Evolutionary conservation across 2,329 filamentous ascomycete species (phyloP), one percentile per base, ranked within the genome.

Genomic region (Coniochaeta ligniaria): DNA sequence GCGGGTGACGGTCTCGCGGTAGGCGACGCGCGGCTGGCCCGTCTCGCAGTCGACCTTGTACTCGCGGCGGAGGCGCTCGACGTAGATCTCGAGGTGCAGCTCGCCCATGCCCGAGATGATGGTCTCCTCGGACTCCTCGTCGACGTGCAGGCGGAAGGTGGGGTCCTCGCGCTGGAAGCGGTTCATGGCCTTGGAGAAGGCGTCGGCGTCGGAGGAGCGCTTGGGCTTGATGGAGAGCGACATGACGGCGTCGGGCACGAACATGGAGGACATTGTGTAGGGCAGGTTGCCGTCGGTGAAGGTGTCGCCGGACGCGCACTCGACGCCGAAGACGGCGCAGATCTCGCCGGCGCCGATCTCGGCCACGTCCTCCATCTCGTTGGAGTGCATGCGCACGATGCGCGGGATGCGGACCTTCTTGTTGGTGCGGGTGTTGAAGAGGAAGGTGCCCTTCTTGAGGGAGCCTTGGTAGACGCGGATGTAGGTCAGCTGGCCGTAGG

Each of bases 91-190:
- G 31, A 99, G 82, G 75, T 99, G 95, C 67, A 99, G 77, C 75
- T 99, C 95, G 67, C 95, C 95, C 95, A 99, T 99, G 62, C 95
- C 95, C 47, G 91, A 96, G 71, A 99, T 98, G 71, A 99, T 96
- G 56, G 94, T 98, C 80, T 99, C 92, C 72, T 96, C 90, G 65
- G 89, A 94, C 78, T 99, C 95, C 17, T 85, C 77, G 71, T 99
- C 95, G 69, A 96, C 92, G 69, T 92, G 89, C 41, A 99, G 91
- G 59, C 95, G 87, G 85, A 99, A 99, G 14, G 95, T 99, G 3
- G 95, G 95, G 70, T 99, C 95, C 77, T 99, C 95, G 65, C 95
- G 90, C 77, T 97, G 94, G 84, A 99, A 99, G 67, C 95, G 91
- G 74, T 94, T 95, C 87, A 99, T 98, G 67, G 95, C 95, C 79